Evolutionary conservation across 306 rosid species (phyloP), one percentile per base, ranked within the genome.

Genomic region (Boehmeria nivea): DNA sequence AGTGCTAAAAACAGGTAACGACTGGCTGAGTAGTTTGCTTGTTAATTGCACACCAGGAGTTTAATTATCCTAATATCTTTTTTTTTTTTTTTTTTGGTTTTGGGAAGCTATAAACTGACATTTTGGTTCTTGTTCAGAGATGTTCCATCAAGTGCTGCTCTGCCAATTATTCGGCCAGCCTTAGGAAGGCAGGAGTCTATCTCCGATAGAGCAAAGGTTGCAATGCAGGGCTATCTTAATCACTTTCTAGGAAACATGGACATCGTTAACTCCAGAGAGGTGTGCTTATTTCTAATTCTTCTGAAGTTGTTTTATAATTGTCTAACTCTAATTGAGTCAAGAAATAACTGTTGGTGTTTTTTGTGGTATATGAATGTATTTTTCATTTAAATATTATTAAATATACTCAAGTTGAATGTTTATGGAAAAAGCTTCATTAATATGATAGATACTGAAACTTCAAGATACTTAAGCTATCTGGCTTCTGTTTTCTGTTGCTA

Each of bases 151-250:
- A 88, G 94, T 59, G 99, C 99, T 25, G 96, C 96, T 50, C 77
- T 93, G 51, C 95, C 96, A 44, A 84, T 93, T 43, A 93, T 93
- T 70, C 84, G 90, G 47, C 99, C 99, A 17, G 95, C 95, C 62
- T 52, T 93, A 57, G 96, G 96, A 60, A 79, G 99, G 75, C 95
- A 93, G 66, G 78, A 93, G 4, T 87, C 95, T 53, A 76, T 93
- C 24, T 83, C 99, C 40, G 96, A 88, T 27, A 85, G 99, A 78
- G 86, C 94, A 61, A 93, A 79, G 79, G 62, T 44, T 56, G 99
- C 99, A 59, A 93, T 93, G 99, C 96, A 88, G 78, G 99, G 96
- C 40, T 93, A 93, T 76, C 77, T 93, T 69, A 93, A 93, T 67
- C 95, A 93, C 83, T 93, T 93, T 78, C 70, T 93, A 62, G 96